These are phyloP conservation scores for Kodamaea leandrae DNA, from an alignment of 805 yeast genomes.

Conservation along the genomic window DNA sequence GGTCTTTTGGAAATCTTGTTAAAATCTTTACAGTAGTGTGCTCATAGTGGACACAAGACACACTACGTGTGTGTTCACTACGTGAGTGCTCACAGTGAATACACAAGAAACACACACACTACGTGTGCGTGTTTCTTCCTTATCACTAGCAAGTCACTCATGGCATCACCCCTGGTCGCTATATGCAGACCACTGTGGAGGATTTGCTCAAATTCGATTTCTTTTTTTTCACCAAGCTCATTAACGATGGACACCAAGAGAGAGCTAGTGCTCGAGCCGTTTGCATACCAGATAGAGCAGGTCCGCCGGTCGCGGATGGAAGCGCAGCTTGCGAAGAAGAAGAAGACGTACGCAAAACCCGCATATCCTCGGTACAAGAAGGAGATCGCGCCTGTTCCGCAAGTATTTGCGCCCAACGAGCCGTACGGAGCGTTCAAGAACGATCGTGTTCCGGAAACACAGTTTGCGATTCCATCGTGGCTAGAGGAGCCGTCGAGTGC, in stretches of 20 bases:
- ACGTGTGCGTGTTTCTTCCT: too few relatives aligned
- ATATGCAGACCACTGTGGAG: too few relatives aligned
- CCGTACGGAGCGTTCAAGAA: conserved; percentile 3
- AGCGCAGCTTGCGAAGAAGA: conserved; percentile 17
- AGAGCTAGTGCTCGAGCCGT: conserved; percentile 24
- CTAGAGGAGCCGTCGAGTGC: background rate
- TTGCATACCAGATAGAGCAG: conserved; percentile 32
- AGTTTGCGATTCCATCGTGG: background rate
- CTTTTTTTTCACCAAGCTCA: background rate
- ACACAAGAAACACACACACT: too few relatives aligned
- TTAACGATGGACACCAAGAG: conserved; percentile 1
- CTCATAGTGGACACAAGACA: too few relatives aligned
- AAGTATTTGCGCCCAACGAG: conserved; percentile 1
- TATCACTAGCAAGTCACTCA: too few relatives aligned
- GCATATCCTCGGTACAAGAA: background rate
- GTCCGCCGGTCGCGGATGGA: conserved; percentile 34
- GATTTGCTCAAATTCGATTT: background rate
- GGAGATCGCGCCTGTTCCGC: conserved; percentile 7
- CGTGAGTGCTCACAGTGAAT: too few relatives aligned
- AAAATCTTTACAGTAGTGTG: too few relatives aligned
- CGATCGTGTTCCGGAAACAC: background rate
- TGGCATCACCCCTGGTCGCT: too few relatives aligned
- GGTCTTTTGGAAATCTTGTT: too few relatives aligned
- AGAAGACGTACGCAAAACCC: conserved; percentile 1
- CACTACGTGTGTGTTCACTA: too few relatives aligned